These are phyloP conservation scores for Trichothecium roseum DNA, from an alignment of 2,329 filamentous ascomycete genomes.

Conservation along the genomic window DNA sequence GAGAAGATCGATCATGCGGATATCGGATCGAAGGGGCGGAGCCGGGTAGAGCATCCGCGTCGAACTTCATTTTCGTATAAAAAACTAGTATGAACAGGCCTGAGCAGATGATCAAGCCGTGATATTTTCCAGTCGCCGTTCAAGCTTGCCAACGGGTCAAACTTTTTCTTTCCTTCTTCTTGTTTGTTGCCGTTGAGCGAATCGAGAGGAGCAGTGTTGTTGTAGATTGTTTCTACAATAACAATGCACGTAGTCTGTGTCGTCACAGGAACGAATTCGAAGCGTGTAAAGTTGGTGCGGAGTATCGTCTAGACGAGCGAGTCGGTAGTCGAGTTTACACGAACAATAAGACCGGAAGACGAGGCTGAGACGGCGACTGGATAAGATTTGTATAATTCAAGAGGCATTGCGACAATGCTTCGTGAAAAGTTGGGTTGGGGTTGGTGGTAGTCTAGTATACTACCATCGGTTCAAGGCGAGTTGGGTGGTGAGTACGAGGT, in stretches of 20 bases:
- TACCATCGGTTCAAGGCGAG: constrained; percentile 19
- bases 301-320: constrained; percentile 28
- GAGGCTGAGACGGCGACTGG: constrained; percentile 54
- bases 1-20: constrained; percentile 56
- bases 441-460: constrained; percentile 19
- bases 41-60: constrained; percentile 41
- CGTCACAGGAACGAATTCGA: constrained; percentile 28
- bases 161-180: too few relatives aligned
- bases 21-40: constrained; percentile 35
- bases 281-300: constrained; percentile 25
- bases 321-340: constrained; percentile 38
- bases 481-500: constrained; percentile 3
- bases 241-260: constrained; percentile 15
- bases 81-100: constrained; percentile 13
- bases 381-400: constrained; percentile 38
- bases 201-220: constrained; percentile 23
- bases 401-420: constrained; percentile 43
- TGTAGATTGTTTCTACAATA: constrained; percentile 28
- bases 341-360: constrained; percentile 49
- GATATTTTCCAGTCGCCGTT: constrained; percentile 43
- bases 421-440: constrained; percentile 2
- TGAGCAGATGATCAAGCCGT: constrained; percentile 19
- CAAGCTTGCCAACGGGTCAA: constrained; percentile 36
- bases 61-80: constrained; percentile 46
- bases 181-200: constrained; percentile 20